These are phyloP conservation scores for Priceomyces fermenticarens DNA, from an alignment of 805 yeast genomes.

Conservation along the genomic window DNA sequence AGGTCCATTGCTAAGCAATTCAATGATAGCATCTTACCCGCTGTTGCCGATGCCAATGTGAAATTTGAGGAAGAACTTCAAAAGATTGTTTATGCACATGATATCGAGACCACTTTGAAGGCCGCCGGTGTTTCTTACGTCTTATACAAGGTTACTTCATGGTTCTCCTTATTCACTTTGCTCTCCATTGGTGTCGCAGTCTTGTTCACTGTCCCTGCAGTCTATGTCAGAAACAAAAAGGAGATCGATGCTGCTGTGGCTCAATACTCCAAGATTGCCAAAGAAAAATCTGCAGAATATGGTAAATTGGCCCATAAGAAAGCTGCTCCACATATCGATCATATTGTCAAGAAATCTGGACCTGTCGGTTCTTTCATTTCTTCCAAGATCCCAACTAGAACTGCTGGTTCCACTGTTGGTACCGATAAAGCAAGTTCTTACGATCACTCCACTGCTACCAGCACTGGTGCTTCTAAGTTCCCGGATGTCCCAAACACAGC, in stretches of 20 bases:
- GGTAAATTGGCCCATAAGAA: constrained; percentile 35
- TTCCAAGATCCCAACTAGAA: constrained; percentile 60
- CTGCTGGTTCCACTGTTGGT: constrained; percentile 69
- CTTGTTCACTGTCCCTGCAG: constrained; percentile 71
- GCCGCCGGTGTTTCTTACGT: constrained; percentile 66
- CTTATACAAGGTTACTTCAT: constrained; percentile 68
- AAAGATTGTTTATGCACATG: constrained; percentile 61
- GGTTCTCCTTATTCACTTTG: constrained; percentile 71
- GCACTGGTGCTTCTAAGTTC: constrained; percentile 37
- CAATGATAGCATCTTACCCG: constrained; percentile 39
- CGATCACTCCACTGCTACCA: constrained; percentile 21
- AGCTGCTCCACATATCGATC: constrained; percentile 57
- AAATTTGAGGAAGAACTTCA: constrained; percentile 52
- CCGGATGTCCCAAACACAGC: constrained; percentile 37
- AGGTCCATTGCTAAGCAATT: constrained; percentile 32
- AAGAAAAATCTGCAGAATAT: constrained; percentile 47
- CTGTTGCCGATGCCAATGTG: constrained; percentile 44
- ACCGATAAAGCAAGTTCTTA: constrained; percentile 16
- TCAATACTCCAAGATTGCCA: constrained; percentile 41
- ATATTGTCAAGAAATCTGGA: constrained; percentile 57
- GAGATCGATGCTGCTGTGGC: constrained; percentile 69
- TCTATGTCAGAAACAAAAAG: constrained; percentile 70
- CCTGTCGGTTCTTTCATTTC: constrained; percentile 63
- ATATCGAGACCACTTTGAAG: constrained; percentile 69
- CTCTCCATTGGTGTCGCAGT: constrained; percentile 53